Percentiles rank a stretch among this genome's conserved stretches.
These are phyloP conservation scores for Penstemon newberryi DNA, from an alignment of 257 asterid species.

Conservation along the genomic window DNA sequence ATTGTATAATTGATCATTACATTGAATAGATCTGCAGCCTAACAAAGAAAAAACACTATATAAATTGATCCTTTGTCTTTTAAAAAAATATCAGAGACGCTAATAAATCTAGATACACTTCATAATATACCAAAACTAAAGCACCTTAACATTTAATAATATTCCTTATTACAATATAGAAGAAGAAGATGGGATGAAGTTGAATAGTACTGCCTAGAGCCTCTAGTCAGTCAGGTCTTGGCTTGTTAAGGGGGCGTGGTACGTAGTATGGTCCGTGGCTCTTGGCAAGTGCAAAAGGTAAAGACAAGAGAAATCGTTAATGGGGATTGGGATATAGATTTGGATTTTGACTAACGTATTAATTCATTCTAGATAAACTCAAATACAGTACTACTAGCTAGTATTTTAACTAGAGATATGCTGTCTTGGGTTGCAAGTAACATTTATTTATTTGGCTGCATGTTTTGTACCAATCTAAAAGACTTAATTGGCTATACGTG, in stretches of 20 bases:
- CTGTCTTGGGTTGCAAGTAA: slow-evolving; percentile 9
- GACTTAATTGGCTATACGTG: slow-evolving; percentile 16
- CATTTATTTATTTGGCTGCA: neutral
- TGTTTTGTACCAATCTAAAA: neutral
- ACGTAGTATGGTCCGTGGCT: slow-evolving; percentile 5
- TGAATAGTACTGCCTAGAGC: too few relatives aligned
- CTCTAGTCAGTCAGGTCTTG: neutral
- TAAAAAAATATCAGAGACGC: too few relatives aligned
- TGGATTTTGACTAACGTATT: slow-evolving; percentile 13
- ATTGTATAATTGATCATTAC: too few relatives aligned
- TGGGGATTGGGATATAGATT: neutral
- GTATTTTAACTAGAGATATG: neutral
- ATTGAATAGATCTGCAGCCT: too few relatives aligned
- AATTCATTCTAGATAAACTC: neutral
- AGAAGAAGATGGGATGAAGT: too few relatives aligned
- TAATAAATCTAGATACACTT: too few relatives aligned
- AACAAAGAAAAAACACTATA: too few relatives aligned
- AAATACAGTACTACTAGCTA: neutral
- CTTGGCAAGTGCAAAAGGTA: slow-evolving; percentile 28
- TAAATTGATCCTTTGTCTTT: too few relatives aligned
- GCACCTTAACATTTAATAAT: too few relatives aligned
- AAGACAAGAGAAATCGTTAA: slow-evolving; percentile 14
- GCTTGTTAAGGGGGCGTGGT: neutral
- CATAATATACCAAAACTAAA: too few relatives aligned
- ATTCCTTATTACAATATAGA: too few relatives aligned